phyloP scores from a whole-genome alignment of 768 basidiomycete species.

The Cubamyces lactineus region DNA sequence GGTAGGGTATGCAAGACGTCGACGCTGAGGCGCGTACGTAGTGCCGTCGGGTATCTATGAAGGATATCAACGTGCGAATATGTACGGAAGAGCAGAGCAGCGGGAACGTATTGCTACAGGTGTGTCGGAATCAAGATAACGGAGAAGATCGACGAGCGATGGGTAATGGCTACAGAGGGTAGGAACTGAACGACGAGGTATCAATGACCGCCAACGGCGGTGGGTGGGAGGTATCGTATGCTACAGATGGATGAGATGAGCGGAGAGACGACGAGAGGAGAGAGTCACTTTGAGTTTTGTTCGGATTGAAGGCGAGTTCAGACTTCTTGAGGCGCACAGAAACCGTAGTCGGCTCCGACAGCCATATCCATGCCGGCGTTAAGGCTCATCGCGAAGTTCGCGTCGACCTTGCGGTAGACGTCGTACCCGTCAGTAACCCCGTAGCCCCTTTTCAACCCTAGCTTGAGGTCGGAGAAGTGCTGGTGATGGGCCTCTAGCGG shows the following conservation, averaged over 20 bases:
- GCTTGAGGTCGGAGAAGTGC: conserved; percentile 5
- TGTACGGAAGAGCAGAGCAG: conserved; percentile 1
- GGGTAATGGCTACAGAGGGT: conserved; percentile 21
- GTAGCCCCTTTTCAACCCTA: conserved; percentile 15
- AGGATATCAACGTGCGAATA: neutral
- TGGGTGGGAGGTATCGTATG: neutral
- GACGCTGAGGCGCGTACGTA: neutral
- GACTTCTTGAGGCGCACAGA: conserved; percentile 16
- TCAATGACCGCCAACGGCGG: conserved; percentile 2
- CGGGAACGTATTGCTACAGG: conserved; percentile 10
- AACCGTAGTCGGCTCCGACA: conserved; percentile 13
- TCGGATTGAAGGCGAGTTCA: conserved; percentile 12
- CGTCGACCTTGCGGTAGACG: conserved; percentile 10
- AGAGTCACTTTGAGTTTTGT: conserved; percentile 10
- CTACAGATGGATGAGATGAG: conserved; percentile 6
- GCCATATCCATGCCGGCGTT: conserved; percentile 4
- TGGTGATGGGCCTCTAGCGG: neutral
- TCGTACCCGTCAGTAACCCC: neutral
- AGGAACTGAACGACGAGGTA: conserved; percentile 5
- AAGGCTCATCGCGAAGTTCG: conserved; percentile 9
- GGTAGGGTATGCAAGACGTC: conserved; percentile 11
- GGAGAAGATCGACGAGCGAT: neutral
- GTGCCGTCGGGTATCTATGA: conserved; percentile 15
- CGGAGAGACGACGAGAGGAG: neutral
- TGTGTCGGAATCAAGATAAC: conserved; percentile 1